Conservation (phyloP, 129 eudicot genomes). For the Flaveria bidentis region DNA sequence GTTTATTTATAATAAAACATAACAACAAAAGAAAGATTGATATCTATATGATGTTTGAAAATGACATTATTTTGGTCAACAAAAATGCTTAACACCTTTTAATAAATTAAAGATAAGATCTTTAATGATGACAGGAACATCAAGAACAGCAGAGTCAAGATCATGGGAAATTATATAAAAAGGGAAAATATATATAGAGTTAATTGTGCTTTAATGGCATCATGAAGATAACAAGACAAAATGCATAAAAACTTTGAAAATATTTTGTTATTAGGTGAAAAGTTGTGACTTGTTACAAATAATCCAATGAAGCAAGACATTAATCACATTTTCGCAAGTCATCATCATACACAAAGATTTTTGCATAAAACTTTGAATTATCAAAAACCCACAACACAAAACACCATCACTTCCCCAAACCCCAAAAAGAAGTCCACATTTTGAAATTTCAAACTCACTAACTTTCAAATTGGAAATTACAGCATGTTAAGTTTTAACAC, state of each 20-base stretch:
- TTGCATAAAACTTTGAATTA: slow-evolving; percentile 20
- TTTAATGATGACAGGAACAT: slow-evolving; percentile 27
- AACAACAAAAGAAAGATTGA: not conserved
- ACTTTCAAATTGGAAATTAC: not conserved
- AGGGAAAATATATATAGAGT: not conserved
- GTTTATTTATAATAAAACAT: not conserved
- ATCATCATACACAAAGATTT: slow-evolving; percentile 21
- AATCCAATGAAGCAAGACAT: not conserved
- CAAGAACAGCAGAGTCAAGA: slow-evolving; percentile 26
- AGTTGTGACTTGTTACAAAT: not conserved
- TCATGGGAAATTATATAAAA: slow-evolving; percentile 20
- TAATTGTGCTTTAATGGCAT: slow-evolving; percentile 12
- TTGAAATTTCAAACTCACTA: slow-evolving; percentile 8
- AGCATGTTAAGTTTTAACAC: not conserved
- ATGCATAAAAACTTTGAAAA: slow-evolving; percentile 13
- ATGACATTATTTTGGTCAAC: slow-evolving; percentile 34
- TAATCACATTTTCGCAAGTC: not conserved
- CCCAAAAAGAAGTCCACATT: slow-evolving; percentile 18
- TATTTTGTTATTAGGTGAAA: not conserved
- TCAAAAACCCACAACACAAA: slow-evolving; percentile 26
- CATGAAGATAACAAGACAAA: slow-evolving; percentile 32
- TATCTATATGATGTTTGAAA: slow-evolving; percentile 17
- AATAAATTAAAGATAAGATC: slow-evolving; percentile 13
- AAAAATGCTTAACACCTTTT: slow-evolving; percentile 15
- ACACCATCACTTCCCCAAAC: slow-evolving; percentile 17